Base-by-base conservation (phyloP, 176 grass and related monocot genomes). In the Triticum aestivum region DNA sequence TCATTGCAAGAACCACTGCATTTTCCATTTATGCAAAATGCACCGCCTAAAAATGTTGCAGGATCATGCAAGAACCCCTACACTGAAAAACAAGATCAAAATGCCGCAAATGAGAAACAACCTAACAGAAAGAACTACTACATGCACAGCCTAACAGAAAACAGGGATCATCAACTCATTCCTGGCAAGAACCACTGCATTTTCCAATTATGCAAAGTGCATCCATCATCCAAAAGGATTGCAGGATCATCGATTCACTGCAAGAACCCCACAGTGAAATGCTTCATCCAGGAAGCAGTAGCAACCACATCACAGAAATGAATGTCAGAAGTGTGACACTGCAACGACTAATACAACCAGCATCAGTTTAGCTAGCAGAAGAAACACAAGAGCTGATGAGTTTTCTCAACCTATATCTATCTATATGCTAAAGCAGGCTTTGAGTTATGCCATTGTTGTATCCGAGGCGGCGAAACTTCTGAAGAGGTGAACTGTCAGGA, bases 301-400 rank as follows among this genome's bases (percentile, higher is more conserved):
- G 64, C 5, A 66, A 66, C 64, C 64, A 30, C 72, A 49, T 75
- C 42, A 47, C 39, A 51, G 26, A 11, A 12, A 75, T 49, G 6
- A 44, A 75, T 49, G 72, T 75, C 23, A 74, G n/a, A 47, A 74
- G 71, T 47, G 71, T 7, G 27, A 75, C n/a, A 75, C 23, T 49
- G 23, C 41, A 29, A 24, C 42, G 8, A 75, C 23, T 75, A 75
- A 41, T 58, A 58, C 17, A 58, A 58, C 17, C 52, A 58, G 52
- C 52, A 58, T 58, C 52, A 75, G 72, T 51, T 75, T 75, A 49
- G 47, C 72, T 51, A 75, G 72, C 72, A 75, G 11, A 30, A 75
- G 72, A 51, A 75, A 75, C 24, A 75, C 72, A 15, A 27, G 42
- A 49, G 44, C 44, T 51, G 23, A 14, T 51, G 42, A 51, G 72